Evolutionary conservation across 352 stramenopile species (phyloP), one percentile per base, ranked within the genome.

Genomic region (Phytopythium mirpurense): DNA sequence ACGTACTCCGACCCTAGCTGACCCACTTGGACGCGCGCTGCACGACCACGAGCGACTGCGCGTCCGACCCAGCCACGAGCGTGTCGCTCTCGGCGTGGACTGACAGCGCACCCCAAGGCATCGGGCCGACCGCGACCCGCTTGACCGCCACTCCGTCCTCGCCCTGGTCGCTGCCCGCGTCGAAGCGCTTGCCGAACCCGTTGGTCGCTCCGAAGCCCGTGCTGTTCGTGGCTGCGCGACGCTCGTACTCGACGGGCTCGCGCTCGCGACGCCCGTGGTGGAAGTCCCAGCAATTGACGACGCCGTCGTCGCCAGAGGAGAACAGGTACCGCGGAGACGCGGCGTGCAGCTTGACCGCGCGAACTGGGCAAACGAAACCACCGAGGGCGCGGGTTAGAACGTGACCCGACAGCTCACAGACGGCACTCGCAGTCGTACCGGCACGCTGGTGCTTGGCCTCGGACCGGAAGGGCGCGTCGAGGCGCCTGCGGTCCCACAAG

Each of bases 401-500:
- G n/a, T n/a, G n/a, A n/a, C n/a, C n/a, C n/a, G n/a, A n/a, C n/a
- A n/a, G n/a, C n/a, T n/a, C 29, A 32, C 29, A 5, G 29, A 32
- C 9, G 29, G 29, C 5, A 32, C 18, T 29, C 18, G 4, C 7
- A 56, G 10, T 5, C 11, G 36, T 41, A 84, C 74, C 69, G 46
- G 78, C 74, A 37, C 72, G 72, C 50, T 82, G 71, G 61, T 92
- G 82, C 38, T 74, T 72, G n/a, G 55, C 47, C 42, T 92, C 79
- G 10, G 78, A 76, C 15, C 81, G 78, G 59, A 90, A 81, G 4
- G 83, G 80, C 14, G 63, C 51, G 37, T 83, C 67, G 5, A 91
- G 67, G 43, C 82, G 82, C 18, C 83, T 80, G 37, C 81, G 74
- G 63, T 93, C 83, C 83, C 83, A 93, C 26, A 90, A 74, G 34